A percentile compares a stretch with the other conserved stretches of the same genome.
phyloP scores from a whole-genome alignment of 805 yeast species.

The Teunomyces gatunensis region DNA sequence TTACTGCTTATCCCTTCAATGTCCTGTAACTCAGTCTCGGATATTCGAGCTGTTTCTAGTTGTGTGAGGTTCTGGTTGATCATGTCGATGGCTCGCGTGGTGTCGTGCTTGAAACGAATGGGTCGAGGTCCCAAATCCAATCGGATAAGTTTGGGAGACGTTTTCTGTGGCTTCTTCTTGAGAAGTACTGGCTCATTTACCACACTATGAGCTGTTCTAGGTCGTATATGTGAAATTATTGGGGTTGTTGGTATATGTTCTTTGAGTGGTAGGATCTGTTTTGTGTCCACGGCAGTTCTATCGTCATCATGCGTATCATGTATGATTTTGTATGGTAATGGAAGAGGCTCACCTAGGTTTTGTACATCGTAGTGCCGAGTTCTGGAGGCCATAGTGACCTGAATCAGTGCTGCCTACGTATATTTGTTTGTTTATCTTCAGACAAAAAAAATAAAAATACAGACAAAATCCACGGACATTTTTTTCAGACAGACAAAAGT shows the following conservation, averaged over 20 bases:
- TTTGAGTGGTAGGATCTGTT: slow-evolving; percentile 7
- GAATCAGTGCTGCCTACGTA: slow-evolving; percentile 3
- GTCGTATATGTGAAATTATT: slow-evolving; percentile 1
- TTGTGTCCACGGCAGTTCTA: slow-evolving; percentile 9
- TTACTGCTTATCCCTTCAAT: background rate
- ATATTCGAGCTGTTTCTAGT: background rate
- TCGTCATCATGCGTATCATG: slow-evolving; percentile 6
- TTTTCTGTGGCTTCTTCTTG: background rate
- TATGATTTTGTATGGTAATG: slow-evolving; percentile 29
- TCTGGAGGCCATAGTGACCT: slow-evolving; percentile 5
- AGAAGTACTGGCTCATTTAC: background rate
- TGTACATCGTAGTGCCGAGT: slow-evolving; percentile 7
- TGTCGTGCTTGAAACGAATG: background rate
- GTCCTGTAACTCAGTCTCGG: background rate
- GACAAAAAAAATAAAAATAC: background rate
- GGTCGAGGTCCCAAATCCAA: background rate
- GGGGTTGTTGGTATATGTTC: background rate
- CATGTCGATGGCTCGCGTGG: background rate
- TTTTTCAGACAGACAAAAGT: background rate
- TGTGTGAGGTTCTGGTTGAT: background rate
- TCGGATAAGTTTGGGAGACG: background rate
- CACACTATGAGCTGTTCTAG: background rate
- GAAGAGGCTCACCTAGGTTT: slow-evolving; percentile 34
- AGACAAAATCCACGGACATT: background rate
- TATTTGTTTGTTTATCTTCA: slow-evolving; percentile 1